Conservation (phyloP, 1,284 basidiomycete genomes). For the Melanopsichium pennsylvanicum region DNA sequence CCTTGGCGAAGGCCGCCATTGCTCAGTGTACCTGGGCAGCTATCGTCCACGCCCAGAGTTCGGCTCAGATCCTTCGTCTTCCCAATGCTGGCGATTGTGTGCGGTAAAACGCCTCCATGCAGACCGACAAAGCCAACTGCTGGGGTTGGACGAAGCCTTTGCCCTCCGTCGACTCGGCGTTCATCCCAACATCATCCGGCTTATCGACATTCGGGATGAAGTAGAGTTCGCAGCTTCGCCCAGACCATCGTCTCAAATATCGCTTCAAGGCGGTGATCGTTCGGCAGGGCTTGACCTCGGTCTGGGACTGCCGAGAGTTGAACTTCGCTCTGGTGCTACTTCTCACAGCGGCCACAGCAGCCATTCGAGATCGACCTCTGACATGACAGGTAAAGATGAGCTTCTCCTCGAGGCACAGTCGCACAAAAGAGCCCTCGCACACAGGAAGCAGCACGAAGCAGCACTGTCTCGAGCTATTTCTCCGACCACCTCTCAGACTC, state of each 20-base stretch:
- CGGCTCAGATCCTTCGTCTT: background rate
- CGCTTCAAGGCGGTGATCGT: too few relatives aligned
- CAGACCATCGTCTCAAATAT: slow-evolving; percentile 17
- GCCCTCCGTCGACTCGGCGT: slow-evolving; percentile 57
- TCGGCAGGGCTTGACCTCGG: slow-evolving; percentile 6
- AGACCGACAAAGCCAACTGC: slow-evolving; percentile 59
- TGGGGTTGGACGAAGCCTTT: slow-evolving; percentile 63
- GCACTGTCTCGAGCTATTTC: slow-evolving; percentile 10
- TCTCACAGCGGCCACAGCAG: background rate
- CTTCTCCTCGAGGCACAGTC: slow-evolving; percentile 18
- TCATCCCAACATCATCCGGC: slow-evolving; percentile 58
- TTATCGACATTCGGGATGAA: slow-evolving; percentile 62
- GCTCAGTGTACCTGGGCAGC: slow-evolving; percentile 59
- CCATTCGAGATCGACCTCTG: slow-evolving; percentile 44
- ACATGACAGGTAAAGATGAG: slow-evolving; percentile 37
- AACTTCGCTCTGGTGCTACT: background rate
- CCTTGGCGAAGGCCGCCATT: slow-evolving; percentile 61
- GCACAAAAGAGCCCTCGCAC: slow-evolving; percentile 20
- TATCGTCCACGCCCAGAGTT: slow-evolving; percentile 26
- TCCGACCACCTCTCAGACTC: slow-evolving; percentile 1
- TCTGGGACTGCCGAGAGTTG: slow-evolving; percentile 10
- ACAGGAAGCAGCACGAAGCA: slow-evolving; percentile 23
- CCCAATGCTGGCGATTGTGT: slow-evolving; percentile 53
- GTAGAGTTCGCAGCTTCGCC: slow-evolving; percentile 44
- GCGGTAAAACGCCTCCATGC: slow-evolving; percentile 63